A percentile compares a stretch with the other conserved stretches of the same genome.
Conservation (phyloP, 2,329 filamentous ascomycete species). For the Exophiala bonariae region DNA sequence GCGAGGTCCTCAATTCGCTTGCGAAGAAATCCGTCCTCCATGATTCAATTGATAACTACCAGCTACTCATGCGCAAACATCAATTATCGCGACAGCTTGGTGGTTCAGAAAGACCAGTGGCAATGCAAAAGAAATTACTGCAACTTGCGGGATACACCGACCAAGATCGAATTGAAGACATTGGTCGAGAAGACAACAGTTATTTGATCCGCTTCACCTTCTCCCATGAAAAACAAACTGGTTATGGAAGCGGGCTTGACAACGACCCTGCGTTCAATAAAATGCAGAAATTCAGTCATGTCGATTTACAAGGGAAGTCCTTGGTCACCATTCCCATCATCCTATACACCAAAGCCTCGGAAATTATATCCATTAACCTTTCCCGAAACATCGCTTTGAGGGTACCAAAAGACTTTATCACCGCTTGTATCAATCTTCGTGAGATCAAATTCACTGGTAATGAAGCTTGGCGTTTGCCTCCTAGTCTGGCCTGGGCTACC, state of each 20-base stretch:
- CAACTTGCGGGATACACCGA: slow-evolving; percentile 91
- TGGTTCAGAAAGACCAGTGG: slow-evolving; percentile 75
- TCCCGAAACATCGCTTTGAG: slow-evolving; percentile 90
- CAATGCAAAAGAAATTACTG: slow-evolving; percentile 87
- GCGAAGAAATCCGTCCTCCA: slow-evolving; percentile 92
- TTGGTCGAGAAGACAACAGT: slow-evolving; percentile 95
- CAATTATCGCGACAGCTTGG: slow-evolving; percentile 81
- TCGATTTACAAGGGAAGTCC: slow-evolving; percentile 87
- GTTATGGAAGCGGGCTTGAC: slow-evolving; percentile 70
- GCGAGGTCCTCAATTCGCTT: slow-evolving; percentile 84
- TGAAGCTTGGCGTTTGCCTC: slow-evolving; percentile 81
- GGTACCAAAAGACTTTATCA: slow-evolving; percentile 93
- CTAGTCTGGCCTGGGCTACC: slow-evolving; percentile 77
- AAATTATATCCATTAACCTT: slow-evolving; percentile 93
- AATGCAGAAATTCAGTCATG: slow-evolving; percentile 87
- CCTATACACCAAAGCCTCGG: slow-evolving; percentile 83
- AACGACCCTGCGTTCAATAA: slow-evolving; percentile 77
- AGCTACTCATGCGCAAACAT: slow-evolving; percentile 93
- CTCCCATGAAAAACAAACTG: slow-evolving; percentile 82
- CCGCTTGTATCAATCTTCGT: slow-evolving; percentile 83
- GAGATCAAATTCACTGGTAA: slow-evolving; percentile 97
- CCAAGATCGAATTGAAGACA: slow-evolving; percentile 83
- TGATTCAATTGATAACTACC: slow-evolving; percentile 88
- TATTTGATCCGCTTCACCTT: slow-evolving; percentile 97
- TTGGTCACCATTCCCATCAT: slow-evolving; percentile 93